phyloP scores from a whole-genome alignment of 805 yeast genomes.

The Candida khao-thaluensis region DNA sequence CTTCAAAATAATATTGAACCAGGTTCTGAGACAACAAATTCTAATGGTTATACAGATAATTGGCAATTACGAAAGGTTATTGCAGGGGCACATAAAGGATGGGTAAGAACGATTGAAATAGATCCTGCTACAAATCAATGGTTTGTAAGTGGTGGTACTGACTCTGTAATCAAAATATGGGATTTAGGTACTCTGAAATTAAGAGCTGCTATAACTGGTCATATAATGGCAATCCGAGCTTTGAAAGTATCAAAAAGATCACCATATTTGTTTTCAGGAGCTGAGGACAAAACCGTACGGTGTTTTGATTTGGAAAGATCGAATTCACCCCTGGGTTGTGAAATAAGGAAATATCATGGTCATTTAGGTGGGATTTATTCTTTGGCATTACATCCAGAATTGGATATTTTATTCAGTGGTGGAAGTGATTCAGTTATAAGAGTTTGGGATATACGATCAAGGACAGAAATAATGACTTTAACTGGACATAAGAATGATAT shows the following conservation, averaged over 20 bases:
- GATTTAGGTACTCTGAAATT: conserved; percentile 71
- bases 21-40: background rate
- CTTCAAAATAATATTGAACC: background rate
- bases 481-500: conserved; percentile 81
- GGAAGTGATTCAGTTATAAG: conserved; percentile 85
- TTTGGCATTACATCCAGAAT: conserved; percentile 80
- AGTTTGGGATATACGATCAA: conserved; percentile 91
- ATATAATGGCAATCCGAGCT: conserved; percentile 83
- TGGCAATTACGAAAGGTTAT: conserved; percentile 67
- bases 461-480: conserved; percentile 70
- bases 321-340: conserved; percentile 49
- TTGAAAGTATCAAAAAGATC: conserved; percentile 68
- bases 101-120: conserved; percentile 79
- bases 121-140: conserved; percentile 83
- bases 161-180: conserved; percentile 89
- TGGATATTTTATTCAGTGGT: conserved; percentile 81
- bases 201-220: conserved; percentile 82
- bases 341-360: conserved; percentile 86
- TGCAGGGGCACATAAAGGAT: conserved; percentile 84
- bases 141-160: conserved; percentile 91
- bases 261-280: conserved; percentile 87
- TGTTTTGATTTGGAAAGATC: conserved; percentile 96
- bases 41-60: background rate
- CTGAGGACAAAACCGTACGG: conserved; percentile 88
- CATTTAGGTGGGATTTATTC: conserved; percentile 89